A percentile compares a stretch with the other conserved stretches of the same genome.
Evolutionary conservation across 495 filamentous ascomycete species (phyloP).

Genomic region (Daldinia decipiens): DNA sequence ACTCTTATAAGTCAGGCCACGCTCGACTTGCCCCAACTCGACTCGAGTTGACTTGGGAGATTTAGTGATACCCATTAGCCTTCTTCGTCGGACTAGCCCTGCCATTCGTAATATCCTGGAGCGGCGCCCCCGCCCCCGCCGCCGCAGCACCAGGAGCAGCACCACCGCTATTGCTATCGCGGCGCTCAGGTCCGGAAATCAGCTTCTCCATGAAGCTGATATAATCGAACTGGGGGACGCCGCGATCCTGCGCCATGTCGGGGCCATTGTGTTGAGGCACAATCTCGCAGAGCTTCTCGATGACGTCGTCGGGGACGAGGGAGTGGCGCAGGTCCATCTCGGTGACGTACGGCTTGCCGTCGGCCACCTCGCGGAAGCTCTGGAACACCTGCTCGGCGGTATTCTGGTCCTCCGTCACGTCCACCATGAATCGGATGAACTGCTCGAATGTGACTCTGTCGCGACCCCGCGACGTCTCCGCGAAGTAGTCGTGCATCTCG

Average conservation of each 20-base stretch:
- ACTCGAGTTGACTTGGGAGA: neutral
- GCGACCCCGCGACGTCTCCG: conserved; percentile 76
- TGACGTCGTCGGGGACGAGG: conserved; percentile 93
- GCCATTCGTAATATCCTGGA: conserved; percentile 48
- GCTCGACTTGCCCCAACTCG: neutral
- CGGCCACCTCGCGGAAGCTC: conserved; percentile 94
- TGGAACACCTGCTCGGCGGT: conserved; percentile 98
- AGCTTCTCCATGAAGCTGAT: conserved; percentile 91
- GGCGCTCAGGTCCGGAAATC: conserved; percentile 48
- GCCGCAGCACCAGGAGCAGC: neutral
- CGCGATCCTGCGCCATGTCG: conserved; percentile 79
- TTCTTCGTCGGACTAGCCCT: conserved; percentile 49
- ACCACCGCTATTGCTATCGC: neutral
- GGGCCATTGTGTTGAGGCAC: conserved; percentile 85
- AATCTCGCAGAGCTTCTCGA: conserved; percentile 86
- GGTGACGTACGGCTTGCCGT: conserved; percentile 98
- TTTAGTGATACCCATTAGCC: conserved; percentile 44
- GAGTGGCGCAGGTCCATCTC: conserved; percentile 95
- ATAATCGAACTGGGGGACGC: conserved; percentile 86
- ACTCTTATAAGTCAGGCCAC: neutral
- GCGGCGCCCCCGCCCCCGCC: conserved; percentile 19
- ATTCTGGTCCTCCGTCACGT: conserved; percentile 97
- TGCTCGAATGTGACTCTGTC: conserved; percentile 94
- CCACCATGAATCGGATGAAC: conserved; percentile 99
- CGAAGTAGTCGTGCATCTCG: conserved; percentile 94